A percentile compares a stretch with the other conserved stretches of the same genome.
Evolutionary conservation across 2,329 filamentous ascomycete species (phyloP).

Genomic region (Thermoascus crustaceus): DNA sequence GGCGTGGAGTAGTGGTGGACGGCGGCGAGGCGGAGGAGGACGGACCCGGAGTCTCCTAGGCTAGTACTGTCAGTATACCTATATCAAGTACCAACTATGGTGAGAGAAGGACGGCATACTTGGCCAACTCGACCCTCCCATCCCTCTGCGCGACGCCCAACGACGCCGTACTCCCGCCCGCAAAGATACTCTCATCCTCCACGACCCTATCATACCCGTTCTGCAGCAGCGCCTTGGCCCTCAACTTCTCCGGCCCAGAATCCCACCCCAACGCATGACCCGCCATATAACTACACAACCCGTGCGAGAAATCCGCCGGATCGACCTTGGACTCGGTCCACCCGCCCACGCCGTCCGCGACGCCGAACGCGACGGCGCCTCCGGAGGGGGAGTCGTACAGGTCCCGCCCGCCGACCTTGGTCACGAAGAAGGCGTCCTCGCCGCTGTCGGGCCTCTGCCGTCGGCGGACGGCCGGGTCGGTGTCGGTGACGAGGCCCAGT

Average conservation of each 20-base stretch:
- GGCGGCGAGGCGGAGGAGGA: conserved; percentile 76
- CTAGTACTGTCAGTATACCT: conserved; percentile 18
- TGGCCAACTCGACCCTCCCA: conserved; percentile 77
- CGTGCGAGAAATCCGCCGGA: conserved; percentile 90
- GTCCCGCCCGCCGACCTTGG: conserved; percentile 56
- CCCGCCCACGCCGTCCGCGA: conserved; percentile 91
- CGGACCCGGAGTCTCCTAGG: conserved; percentile 87
- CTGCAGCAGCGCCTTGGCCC: conserved; percentile 66
- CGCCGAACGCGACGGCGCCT: conserved; percentile 66
- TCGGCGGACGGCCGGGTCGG: conserved; percentile 48
- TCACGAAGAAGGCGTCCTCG: conserved; percentile 93
- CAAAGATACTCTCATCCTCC: conserved; percentile 61
- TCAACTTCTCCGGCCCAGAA: conserved; percentile 30
- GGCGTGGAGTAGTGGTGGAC: conserved; percentile 75
- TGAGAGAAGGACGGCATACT: too few species aligned
- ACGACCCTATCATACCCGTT: conserved; percentile 76
- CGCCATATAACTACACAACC: conserved; percentile 89
- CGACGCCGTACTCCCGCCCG: conserved; percentile 86
- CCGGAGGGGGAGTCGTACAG: too few species aligned
- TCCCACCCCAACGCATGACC: conserved; percentile 56
- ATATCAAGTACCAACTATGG: conserved; percentile 3
- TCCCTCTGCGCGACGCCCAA: conserved; percentile 68
- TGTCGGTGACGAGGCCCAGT: conserved; percentile 27
- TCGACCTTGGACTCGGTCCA: conserved; percentile 92
- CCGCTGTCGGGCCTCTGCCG: conserved; percentile 66